Base-by-base conservation (phyloP, 2,329 filamentous ascomycete species). In the Fusarium bulbicola region DNA sequence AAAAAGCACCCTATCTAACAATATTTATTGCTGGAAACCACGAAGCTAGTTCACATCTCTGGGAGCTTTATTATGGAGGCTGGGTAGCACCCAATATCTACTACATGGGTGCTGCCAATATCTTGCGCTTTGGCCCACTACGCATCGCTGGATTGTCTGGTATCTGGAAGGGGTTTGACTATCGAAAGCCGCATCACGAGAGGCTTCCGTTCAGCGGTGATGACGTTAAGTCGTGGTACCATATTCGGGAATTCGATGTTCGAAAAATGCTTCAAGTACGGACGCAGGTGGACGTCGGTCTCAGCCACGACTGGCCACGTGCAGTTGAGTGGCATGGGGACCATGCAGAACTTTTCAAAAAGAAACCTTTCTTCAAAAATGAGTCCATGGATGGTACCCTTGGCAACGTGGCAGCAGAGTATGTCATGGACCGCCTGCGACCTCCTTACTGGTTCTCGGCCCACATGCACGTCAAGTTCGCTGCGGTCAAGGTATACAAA, bases 41-140 rank as follows among this genome's bases (percentile, higher is more conserved):
- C 79, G 96, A 99, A 84, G 95, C 96, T 2, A 93, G 93, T 78
- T 95, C 93, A 57, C 91, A 98, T 82, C 85, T 97, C 10, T 96
- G 92, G 86, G 96, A 99, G 83, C 88, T 99, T 1, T 97, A 94
- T 84, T 97, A 98, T 80, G 96, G 96, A 58, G 96, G 96, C 57
- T 99, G 96, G 96, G 96, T 94, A 11, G 95, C 95, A 13, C 95
- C 94, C 14, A 97, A 96, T 75, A 98, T 99, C 72, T 99, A 98
- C 86, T 99, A 98, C 83, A 88, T 98, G 81, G 96, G 96, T 54
- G 94, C 95, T 39, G 94, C 96, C 67, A 98, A 97, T 79, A 92
- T 99, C 14, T 81, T 99, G 45, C 91, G 92, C 24, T 86, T 97
- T 37, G 95, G 95, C 1, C 92, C 93, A 3, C 84, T 99, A 54